Evolutionary conservation across 75 land plant genomes (phyloP).

Genomic region (Cunninghamia lanceolata): DNA sequence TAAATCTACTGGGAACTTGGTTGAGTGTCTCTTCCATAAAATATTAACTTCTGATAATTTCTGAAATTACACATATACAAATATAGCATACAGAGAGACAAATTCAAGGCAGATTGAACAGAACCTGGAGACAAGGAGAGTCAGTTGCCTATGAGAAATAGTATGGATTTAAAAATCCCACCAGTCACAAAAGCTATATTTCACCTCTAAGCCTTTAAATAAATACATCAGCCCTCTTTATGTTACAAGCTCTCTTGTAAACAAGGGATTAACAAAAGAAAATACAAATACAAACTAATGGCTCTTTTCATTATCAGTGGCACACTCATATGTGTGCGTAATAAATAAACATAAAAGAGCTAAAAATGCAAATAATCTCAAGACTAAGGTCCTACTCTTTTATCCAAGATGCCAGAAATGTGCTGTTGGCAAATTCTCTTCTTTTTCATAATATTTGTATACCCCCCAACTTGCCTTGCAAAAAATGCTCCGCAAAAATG

Average conservation of each 20-base stretch:
- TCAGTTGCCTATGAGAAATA: neutral
- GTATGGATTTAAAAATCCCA: neutral
- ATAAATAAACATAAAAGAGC: neutral
- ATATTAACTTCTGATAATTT: neutral
- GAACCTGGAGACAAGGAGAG: neutral
- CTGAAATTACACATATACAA: neutral
- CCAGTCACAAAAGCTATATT: conserved; percentile 1
- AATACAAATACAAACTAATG: conserved; percentile 4
- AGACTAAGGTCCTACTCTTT: neutral
- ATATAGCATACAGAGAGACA: neutral
- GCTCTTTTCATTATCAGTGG: neutral
- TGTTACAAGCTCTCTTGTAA: conserved; percentile 8
- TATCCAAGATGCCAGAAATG: neutral
- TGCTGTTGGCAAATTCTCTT: neutral
- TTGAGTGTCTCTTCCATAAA: neutral
- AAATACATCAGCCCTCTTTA: conserved; percentile 1
- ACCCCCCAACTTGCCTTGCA: neutral
- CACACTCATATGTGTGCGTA: neutral
- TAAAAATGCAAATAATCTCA: neutral
- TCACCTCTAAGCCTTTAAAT: conserved; percentile 1
- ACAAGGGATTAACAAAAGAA: conserved; percentile 4
- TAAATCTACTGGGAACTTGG: neutral
- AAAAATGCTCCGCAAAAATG: neutral
- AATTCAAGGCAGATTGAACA: neutral
- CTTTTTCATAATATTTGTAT: neutral